These are phyloP conservation scores for Globisporangium okanoganense DNA, from an alignment of 352 stramenopile species.

Conservation along the genomic window DNA sequence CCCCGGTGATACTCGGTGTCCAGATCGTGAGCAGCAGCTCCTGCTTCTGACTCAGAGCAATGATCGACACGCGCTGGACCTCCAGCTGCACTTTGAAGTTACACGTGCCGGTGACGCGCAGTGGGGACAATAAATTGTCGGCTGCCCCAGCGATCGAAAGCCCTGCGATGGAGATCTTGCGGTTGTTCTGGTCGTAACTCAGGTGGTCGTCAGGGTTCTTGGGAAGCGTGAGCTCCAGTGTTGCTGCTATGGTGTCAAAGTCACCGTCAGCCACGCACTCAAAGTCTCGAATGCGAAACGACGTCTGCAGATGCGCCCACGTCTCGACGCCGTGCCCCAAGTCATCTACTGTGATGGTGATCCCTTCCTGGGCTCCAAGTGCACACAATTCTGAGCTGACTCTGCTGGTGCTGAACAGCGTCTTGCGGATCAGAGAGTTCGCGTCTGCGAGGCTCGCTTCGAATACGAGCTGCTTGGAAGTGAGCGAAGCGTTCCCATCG, in stretches of 20 bases:
- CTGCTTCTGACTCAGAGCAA: conserved; percentile 4
- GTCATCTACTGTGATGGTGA: conserved; percentile 11
- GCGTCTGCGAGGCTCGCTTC: conserved; percentile 12
- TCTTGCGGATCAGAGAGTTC: conserved; percentile 13
- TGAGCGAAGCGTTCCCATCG: not conserved
- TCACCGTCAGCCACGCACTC: not conserved
- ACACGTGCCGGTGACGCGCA: conserved; percentile 9
- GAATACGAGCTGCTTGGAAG: conserved; percentile 14
- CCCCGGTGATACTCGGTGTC: not conserved
- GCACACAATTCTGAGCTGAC: not conserved
- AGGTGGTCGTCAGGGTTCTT: not conserved
- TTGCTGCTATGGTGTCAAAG: not conserved
- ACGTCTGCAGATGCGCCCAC: conserved; percentile 7
- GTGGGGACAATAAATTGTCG: not conserved
- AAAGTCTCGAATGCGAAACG: conserved; percentile 3
- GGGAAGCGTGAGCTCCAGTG: conserved; percentile 1
- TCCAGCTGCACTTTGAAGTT: conserved; percentile 15
- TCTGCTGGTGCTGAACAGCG: conserved; percentile 8
- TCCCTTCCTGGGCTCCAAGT: not conserved
- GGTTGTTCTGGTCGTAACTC: not conserved
- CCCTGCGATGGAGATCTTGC: conserved; percentile 6
- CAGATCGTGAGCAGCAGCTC: conserved; percentile 13
- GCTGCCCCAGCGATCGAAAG: not conserved
- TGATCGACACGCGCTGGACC: conserved; percentile 16
- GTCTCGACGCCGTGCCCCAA: conserved; percentile 2